Percentiles rank a stretch among this genome's conserved stretches.
Evolutionary conservation across 2,329 filamentous ascomycete genomes (phyloP).

Genomic region (Podosphaera aphanis): DNA sequence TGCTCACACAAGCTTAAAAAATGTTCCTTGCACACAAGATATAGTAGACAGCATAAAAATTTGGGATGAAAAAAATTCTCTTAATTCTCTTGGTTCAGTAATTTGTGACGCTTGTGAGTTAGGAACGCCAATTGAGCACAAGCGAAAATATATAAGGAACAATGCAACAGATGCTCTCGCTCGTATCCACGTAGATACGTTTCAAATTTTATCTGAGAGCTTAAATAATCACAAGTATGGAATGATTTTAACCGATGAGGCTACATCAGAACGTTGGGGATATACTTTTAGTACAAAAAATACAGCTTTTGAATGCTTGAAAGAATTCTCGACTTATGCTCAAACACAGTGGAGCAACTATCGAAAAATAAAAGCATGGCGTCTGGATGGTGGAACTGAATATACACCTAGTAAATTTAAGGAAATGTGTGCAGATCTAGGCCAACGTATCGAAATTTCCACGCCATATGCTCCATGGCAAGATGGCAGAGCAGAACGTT

Average conservation of each 20-base stretch:
- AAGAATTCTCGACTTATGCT: not conserved
- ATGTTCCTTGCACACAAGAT: not conserved
- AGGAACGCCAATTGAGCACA: not conserved
- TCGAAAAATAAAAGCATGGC: not conserved
- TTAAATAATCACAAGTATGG: not conserved
- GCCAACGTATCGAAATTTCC: not conserved
- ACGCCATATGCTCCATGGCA: not conserved
- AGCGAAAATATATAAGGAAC: not conserved
- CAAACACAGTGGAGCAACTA: not conserved
- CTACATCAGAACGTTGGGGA: not conserved
- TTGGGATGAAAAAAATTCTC: too few relatives aligned
- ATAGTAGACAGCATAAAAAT: not conserved
- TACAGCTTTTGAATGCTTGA: not conserved
- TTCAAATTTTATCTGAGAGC: not conserved
- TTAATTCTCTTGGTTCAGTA: too few relatives aligned
- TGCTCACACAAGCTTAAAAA: not conserved
- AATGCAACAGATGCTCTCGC: not conserved
- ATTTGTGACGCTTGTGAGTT: not conserved
- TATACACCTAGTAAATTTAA: not conserved
- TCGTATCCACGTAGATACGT: not conserved
- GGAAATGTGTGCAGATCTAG: slow-evolving; percentile 1
- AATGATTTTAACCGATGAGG: not conserved
- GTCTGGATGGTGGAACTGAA: not conserved
- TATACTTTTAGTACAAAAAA: slow-evolving; percentile 1
- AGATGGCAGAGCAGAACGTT: slow-evolving; percentile 1